Percentiles rank a stretch among this genome's conserved stretches.
These are phyloP conservation scores for Hypoxylon lienhwacheense DNA, from an alignment of 495 filamentous ascomycete genomes.

Conservation along the genomic window DNA sequence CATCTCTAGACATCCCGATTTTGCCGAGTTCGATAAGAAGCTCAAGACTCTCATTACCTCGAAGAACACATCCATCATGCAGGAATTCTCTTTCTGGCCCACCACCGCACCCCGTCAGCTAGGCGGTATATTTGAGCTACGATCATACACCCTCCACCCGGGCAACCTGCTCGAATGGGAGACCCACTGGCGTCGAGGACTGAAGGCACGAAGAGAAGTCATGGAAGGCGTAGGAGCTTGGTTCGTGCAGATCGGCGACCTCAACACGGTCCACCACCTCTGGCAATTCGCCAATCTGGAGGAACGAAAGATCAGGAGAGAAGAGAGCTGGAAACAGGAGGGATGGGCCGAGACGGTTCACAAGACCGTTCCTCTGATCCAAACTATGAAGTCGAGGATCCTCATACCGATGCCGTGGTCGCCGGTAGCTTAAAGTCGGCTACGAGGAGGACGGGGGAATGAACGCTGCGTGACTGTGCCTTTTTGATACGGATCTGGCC, in stretches of 20 bases:
- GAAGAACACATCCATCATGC: slow-evolving; percentile 92
- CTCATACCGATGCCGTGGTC: slow-evolving; percentile 96
- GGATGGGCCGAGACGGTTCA: slow-evolving; percentile 98
- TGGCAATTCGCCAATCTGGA: slow-evolving; percentile 98
- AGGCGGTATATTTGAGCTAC: slow-evolving; percentile 92
- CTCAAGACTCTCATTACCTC: slow-evolving; percentile 77
- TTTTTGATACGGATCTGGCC: not conserved
- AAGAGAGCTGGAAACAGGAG: slow-evolving; percentile 93
- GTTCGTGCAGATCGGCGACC: slow-evolving; percentile 97
- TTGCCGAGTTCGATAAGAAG: slow-evolving; percentile 75
- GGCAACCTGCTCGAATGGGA: slow-evolving; percentile 98
- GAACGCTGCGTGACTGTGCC: not conserved
- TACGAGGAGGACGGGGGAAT: not conserved
- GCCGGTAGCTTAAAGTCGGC: slow-evolving; percentile 68
- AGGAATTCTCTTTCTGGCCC: slow-evolving; percentile 99
- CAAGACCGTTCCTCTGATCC: slow-evolving; percentile 96
- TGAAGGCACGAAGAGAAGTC: slow-evolving; percentile 86
- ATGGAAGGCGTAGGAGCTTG: slow-evolving; percentile 99
- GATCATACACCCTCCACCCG: slow-evolving; percentile 94
- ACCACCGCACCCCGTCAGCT: slow-evolving; percentile 87
- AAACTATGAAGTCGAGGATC: slow-evolving; percentile 92
- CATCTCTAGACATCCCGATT: slow-evolving; percentile 78
- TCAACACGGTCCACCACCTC: slow-evolving; percentile 96
- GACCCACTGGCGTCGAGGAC: slow-evolving; percentile 92
- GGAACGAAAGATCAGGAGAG: slow-evolving; percentile 85